Base-by-base conservation (phyloP, 345 rosid genomes). In the Sisymbrium altissimum region DNA sequence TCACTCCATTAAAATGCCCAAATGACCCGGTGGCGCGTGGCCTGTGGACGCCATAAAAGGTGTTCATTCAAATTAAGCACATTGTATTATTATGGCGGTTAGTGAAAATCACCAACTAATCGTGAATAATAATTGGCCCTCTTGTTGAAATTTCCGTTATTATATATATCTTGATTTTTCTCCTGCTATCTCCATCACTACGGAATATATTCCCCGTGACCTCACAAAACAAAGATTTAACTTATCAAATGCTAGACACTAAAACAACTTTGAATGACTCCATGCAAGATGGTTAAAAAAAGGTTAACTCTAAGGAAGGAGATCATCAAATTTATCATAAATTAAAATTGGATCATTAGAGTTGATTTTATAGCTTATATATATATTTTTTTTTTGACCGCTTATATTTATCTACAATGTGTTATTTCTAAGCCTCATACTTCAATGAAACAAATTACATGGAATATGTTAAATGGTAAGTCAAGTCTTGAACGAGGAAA, bases 131-230 rank as follows among this genome's bases (percentile, higher is more conserved):
- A 17, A 36, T 7, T 57, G 78, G 72, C 57, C 60, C 54, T 19
- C 29, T 39, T 66, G 54, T 74, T 58, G 52, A 58, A 64, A 1
- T 1, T 65, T 36, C 23, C 32, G 50, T 13, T 56, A 36, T 25
- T 17, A 45, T 33, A 55, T 30, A 27, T 29, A 36, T 35, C 41
- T 66, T 66, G 61, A 46, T 48, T 46, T 46, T 52, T 52, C 17
- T 46, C 60, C 43, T 56, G 25, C 35, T 9, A 58, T 66, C 61
- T 25, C 61, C 35, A n/a, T 66, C 66, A 29, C 2, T 46, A 46
- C 78, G 67, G 57, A 66, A 66, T 57, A 56, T 46, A 66, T 66
- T 65, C 57, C 1, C 38, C 50, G 33, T 65, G 71, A 32, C 43
- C 38, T 72, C 56, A 56, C 58, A 33, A 54, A 64, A 72, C 54